Conservation (phyloP, 2,329 filamentous ascomycete species). For the Phialemoniopsis sp. region DNA sequence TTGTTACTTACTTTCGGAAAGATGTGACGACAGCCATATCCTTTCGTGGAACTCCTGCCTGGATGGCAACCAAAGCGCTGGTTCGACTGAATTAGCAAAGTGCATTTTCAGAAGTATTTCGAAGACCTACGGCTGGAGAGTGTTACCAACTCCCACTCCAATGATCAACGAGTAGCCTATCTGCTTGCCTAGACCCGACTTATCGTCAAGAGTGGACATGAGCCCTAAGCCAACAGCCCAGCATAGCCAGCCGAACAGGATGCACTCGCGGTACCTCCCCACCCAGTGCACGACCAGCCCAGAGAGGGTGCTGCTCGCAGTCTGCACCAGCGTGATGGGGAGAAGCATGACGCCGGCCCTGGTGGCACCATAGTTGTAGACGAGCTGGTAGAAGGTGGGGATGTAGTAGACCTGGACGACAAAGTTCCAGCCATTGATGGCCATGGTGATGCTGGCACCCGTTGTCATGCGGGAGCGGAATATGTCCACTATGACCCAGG, state of each 20-base stretch:
- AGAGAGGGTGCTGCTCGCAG: constrained; percentile 41
- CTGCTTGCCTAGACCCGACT: constrained; percentile 44
- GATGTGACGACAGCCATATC: constrained; percentile 40
- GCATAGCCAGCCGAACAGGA: constrained; percentile 47
- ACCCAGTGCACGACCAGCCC: constrained; percentile 48
- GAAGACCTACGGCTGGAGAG: constrained; percentile 38
- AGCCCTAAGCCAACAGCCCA: constrained; percentile 49
- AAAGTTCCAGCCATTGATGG: constrained; percentile 57
- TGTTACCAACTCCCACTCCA: constrained; percentile 46
- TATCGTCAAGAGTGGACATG: constrained; percentile 45
- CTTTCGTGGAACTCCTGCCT: constrained; percentile 47
- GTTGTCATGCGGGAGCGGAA: constrained; percentile 50
- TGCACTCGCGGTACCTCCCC: constrained; percentile 48
- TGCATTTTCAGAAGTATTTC: background rate
- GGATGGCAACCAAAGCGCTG: constrained; percentile 46
- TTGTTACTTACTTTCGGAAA: constrained; percentile 30
- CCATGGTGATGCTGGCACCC: constrained; percentile 51
- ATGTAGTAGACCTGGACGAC: constrained; percentile 50
- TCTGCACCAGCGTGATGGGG: constrained; percentile 37
- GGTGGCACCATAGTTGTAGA: constrained; percentile 36
- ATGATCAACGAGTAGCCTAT: constrained; percentile 50
- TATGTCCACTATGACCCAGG: constrained; percentile 34
- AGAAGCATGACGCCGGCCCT: constrained; percentile 36
- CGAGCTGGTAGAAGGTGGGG: constrained; percentile 40
- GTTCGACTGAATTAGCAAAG: constrained; percentile 3